Conservation (phyloP, 805 yeast genomes). For the Ogataea philodendri region DNA sequence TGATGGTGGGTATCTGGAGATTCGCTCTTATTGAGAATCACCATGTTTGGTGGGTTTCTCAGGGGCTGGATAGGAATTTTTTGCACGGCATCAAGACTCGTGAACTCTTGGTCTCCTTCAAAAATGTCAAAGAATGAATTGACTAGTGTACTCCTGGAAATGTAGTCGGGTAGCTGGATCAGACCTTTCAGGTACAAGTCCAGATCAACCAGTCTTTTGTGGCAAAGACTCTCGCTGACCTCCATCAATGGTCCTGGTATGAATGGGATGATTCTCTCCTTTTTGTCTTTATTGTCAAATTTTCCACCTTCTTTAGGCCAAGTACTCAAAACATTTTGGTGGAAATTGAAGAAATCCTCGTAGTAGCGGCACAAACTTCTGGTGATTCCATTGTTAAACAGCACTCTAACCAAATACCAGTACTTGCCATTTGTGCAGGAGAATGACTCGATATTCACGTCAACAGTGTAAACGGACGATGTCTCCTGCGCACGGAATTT, state of each 20-base stretch:
- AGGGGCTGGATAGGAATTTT: constrained; percentile 27
- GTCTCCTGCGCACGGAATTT: constrained; percentile 11
- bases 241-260: constrained; percentile 95
- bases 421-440: constrained; percentile 81
- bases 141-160: constrained; percentile 68
- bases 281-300: constrained; percentile 65
- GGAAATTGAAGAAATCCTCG: constrained; percentile 95
- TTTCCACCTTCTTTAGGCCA: constrained; percentile 94
- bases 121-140: constrained; percentile 66
- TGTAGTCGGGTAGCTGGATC: constrained; percentile 70
- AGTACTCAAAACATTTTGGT: constrained; percentile 72
- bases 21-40: constrained; percentile 25
- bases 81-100: constrained; percentile 18
- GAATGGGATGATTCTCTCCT: constrained; percentile 80
- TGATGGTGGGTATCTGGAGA: constrained; percentile 13
- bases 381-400: constrained; percentile 61
- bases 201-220: constrained; percentile 52
- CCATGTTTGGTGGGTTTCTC: constrained; percentile 33
- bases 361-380: constrained; percentile 83
- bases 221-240: constrained; percentile 71
- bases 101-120: constrained; percentile 58
- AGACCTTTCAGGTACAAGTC: constrained; percentile 53
- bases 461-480: constrained; percentile 38
- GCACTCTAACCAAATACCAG: constrained; percentile 77
- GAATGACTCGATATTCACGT: constrained; percentile 76